Conservation (phyloP, 768 basidiomycete genomes). For the Naganishia kalamii region DNA sequence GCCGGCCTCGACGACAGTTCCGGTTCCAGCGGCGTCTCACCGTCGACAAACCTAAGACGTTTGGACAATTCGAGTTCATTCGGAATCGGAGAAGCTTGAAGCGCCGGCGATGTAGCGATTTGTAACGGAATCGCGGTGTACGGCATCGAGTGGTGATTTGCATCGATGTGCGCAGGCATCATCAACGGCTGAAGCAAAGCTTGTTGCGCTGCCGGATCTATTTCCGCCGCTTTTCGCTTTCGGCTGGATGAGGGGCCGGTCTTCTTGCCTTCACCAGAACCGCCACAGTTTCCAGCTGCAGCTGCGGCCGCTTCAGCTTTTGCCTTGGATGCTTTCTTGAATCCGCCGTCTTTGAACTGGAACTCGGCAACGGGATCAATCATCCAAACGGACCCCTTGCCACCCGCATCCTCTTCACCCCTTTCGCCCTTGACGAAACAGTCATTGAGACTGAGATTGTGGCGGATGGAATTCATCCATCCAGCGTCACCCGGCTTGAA, state of each 20-base stretch:
- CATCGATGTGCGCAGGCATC: background rate
- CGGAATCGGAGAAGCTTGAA: conserved; percentile 10
- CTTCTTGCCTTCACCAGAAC: background rate
- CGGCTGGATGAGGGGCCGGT: background rate
- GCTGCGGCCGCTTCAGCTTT: conserved; percentile 4
- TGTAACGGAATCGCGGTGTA: background rate
- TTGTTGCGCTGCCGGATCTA: background rate
- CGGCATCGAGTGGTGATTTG: background rate
- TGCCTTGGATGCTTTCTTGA: conserved; percentile 25
- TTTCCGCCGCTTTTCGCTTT: conserved; percentile 9
- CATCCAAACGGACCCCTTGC: conserved; percentile 47
- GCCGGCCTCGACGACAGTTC: background rate
- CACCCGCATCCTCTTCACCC: conserved; percentile 37
- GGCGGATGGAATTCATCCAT: conserved; percentile 47
- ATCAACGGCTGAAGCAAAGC: background rate
- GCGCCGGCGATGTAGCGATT: background rate
- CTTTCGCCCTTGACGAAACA: conserved; percentile 41
- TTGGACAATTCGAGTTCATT: background rate
- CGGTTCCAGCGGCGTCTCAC: background rate
- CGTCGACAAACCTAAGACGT: background rate
- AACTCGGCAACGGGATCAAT: conserved; percentile 25
- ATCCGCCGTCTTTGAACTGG: conserved; percentile 31
- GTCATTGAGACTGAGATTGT: conserved; percentile 46
- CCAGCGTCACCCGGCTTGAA: conserved; percentile 80
- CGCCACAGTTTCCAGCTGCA: background rate